Percentiles rank a stretch among this genome's conserved stretches.
Conservation (phyloP, 257 asterid genomes). For the Parsonsia alboflavescens region DNA sequence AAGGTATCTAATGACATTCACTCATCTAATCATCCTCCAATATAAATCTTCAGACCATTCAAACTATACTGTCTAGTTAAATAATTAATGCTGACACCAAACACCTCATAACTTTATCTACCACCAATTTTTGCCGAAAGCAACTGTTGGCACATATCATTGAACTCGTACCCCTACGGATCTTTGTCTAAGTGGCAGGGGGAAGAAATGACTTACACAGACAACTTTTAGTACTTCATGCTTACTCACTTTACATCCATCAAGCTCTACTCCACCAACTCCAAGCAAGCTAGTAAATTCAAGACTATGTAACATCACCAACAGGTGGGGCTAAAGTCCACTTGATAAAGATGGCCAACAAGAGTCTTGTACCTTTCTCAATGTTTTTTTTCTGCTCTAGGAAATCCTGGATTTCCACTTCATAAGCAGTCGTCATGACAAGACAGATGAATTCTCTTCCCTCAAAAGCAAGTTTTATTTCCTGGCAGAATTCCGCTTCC, state of each 20-base stretch:
- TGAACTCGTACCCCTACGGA: conserved; percentile 1
- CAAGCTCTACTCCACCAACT: conserved; percentile 12
- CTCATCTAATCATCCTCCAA: not conserved
- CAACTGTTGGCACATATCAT: not conserved
- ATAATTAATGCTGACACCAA: not conserved
- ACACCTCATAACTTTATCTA: conserved; percentile 2
- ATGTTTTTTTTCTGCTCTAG: conserved; percentile 43
- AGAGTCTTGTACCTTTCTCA: conserved; percentile 54
- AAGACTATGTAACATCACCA: conserved; percentile 22
- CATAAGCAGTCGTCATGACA: conserved; percentile 29
- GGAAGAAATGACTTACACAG: conserved; percentile 1
- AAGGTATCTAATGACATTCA: not conserved
- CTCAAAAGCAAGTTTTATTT: conserved; percentile 20
- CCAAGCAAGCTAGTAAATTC: conserved; percentile 24
- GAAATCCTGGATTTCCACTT: conserved; percentile 28
- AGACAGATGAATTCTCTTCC: conserved; percentile 27
- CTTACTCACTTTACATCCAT: conserved; percentile 3
- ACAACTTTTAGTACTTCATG: not conserved
- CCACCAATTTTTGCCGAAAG: not conserved
- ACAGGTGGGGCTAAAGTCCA: conserved; percentile 53
- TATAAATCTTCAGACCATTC: not conserved
- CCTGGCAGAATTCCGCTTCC: conserved; percentile 19
- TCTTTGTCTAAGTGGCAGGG: conserved; percentile 5
- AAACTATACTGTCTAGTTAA: not conserved
- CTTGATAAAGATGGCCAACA: conserved; percentile 43